Percentiles rank a stretch among this genome's conserved stretches.
Evolutionary conservation across 495 filamentous ascomycete species (phyloP).

Genomic region (Aspergillus heteromorphus): DNA sequence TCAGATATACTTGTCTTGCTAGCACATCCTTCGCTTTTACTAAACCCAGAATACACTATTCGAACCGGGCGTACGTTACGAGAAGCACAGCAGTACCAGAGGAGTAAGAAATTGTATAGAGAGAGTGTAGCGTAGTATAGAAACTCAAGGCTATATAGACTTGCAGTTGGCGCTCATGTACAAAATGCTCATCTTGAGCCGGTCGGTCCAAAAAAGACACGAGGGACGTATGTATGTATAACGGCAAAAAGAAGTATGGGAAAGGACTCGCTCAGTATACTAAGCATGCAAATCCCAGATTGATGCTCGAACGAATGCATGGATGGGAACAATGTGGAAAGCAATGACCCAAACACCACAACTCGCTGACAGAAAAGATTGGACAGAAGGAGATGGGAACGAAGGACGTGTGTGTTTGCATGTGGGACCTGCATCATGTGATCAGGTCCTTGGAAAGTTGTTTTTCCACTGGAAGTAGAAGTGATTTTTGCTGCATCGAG

Average conservation of each 20-base stretch:
- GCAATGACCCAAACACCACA: neutral
- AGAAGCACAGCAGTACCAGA: too few species aligned
- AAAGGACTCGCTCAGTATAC: neutral
- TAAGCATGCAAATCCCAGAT: constrained; percentile 5
- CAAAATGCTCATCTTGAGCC: constrained; percentile 12
- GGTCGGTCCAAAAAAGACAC: neutral
- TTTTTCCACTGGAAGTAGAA: neutral
- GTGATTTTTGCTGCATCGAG: neutral
- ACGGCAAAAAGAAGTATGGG: constrained; percentile 11
- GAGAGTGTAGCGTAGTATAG: neutral
- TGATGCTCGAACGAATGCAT: neutral
- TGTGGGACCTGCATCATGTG: neutral
- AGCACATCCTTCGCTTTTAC: too few species aligned
- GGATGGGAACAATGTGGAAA: neutral
- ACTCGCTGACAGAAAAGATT: constrained; percentile 1
- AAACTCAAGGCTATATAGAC: constrained; percentile 15
- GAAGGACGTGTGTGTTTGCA: neutral
- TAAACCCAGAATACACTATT: too few species aligned
- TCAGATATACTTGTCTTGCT: too few species aligned
- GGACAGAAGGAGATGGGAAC: neutral
- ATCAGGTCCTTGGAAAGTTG: too few species aligned
- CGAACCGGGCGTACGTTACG: too few species aligned
- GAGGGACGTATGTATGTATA: constrained; percentile 3
- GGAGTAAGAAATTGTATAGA: neutral
- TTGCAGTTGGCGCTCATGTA: constrained; percentile 32